Evolutionary conservation across 495 filamentous ascomycete species (phyloP), one percentile per base, ranked within the genome.

Genomic region (Penicillium daleae): DNA sequence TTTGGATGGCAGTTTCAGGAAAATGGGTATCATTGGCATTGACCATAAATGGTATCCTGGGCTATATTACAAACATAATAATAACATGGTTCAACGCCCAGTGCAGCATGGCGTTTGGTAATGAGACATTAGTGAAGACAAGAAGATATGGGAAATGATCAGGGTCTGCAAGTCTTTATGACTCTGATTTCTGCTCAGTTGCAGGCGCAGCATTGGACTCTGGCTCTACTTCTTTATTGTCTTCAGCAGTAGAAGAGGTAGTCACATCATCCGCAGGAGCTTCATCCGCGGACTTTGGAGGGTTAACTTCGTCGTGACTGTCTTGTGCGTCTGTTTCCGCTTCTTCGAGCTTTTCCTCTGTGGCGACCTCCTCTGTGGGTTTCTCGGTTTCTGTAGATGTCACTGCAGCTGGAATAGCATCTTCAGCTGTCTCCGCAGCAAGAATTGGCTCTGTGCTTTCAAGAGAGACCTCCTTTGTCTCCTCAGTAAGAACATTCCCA

Each of bases 1-100:
- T 35, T 35, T n/a, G 31, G 6, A 19, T 21, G 6, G 17, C 6
- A 27, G 3, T 32, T 50, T 27, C 57, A 66, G 57, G 44, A 53
- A 24, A 59, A 73, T 68, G 76, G 76, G 74, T 78, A 78, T 78
- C 74, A 77, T 76, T 76, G 70, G 69, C 70, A 78, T 77, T 76
- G 72, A 66, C 61, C 69, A 71, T 68, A 55, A 67, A 64, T 39
- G 65, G 60, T 54, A 64, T 70, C 67, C 62, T 72, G 59, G 66
- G 66, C 69, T 77, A 78, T 71, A 73, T 72, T 74, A 75, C 70
- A 67, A 62, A 32, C n/a, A 39, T 57, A 64, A 67, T 63, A 62
- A 60, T 60, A 50, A 62, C 62, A 57, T 61, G 56, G 54, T 32
- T n/a, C 61, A n/a, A 53, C 57, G 55, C 52, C 17, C 17, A 48